These are phyloP conservation scores for Pestalotiopsis sp. DNA, from an alignment of 2,329 filamentous ascomycete genomes.

Conservation along the genomic window DNA sequence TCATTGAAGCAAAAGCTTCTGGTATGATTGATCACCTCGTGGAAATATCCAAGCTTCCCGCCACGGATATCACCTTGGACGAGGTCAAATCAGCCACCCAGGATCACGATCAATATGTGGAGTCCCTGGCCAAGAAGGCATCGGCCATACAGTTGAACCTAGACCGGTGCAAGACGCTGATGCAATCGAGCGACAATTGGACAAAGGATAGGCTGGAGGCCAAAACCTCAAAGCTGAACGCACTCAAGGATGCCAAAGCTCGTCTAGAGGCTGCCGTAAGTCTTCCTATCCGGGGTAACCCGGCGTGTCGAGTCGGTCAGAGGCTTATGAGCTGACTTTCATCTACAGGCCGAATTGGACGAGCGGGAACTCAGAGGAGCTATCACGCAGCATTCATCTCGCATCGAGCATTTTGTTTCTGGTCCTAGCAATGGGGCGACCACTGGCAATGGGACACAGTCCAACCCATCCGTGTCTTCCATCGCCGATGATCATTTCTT, in stretches of 20 bases:
- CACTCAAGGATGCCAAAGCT: neutral
- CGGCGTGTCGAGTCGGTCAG: neutral
- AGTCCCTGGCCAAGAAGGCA: neutral
- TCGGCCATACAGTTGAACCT: neutral
- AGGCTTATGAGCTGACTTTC: neutral
- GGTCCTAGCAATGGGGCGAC: neutral
- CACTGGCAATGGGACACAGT: neutral
- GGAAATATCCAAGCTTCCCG: neutral
- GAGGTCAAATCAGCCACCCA: neutral
- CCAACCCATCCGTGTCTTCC: neutral
- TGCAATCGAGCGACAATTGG: neutral
- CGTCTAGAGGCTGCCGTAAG: neutral
- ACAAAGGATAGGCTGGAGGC: neutral
- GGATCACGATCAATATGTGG: neutral
- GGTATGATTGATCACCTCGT: neutral
- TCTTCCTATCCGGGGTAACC: neutral
- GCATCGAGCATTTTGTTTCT: neutral
- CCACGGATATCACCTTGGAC: neutral
- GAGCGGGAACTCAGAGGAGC: neutral
- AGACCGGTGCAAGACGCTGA: neutral
- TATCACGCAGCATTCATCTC: neutral
- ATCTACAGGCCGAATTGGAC: neutral
- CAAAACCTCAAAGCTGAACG: neutral
- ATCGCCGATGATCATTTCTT: slow-evolving; percentile 14
- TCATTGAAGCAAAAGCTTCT: neutral